phyloP scores from a whole-genome alignment of 2,329 filamentous ascomycete genomes.

The Exserohilum rostratum region DNA sequence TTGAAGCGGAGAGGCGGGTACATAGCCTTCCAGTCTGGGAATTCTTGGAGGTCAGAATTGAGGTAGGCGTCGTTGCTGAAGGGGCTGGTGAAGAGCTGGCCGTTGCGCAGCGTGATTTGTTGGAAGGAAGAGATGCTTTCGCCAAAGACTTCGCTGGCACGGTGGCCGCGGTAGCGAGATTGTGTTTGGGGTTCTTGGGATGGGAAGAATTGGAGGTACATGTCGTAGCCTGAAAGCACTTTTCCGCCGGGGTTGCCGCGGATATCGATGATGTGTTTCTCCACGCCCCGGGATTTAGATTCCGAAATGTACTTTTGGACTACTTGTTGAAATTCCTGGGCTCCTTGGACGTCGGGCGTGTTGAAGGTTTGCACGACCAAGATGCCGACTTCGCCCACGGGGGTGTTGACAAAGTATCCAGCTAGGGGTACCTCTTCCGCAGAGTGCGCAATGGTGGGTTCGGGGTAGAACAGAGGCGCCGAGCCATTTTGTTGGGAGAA shows the following conservation, averaged over 20 bases:
- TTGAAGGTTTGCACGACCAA: constrained; percentile 53
- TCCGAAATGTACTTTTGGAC: constrained; percentile 55
- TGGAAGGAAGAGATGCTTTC: constrained; percentile 26
- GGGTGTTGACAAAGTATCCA: constrained; percentile 55
- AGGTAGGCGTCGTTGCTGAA: constrained; percentile 46
- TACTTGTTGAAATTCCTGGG: constrained; percentile 46
- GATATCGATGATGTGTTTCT: constrained; percentile 68
- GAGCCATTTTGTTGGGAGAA: constrained; percentile 24
- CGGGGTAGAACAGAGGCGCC: constrained; percentile 44
- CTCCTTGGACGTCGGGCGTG: constrained; percentile 24
- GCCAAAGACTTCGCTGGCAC: constrained; percentile 39
- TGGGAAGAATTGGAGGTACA: constrained; percentile 63
- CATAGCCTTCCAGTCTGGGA: constrained; percentile 46
- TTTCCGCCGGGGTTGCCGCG: constrained; percentile 65
- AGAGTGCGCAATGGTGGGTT: constrained; percentile 44
- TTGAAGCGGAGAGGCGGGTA: constrained; percentile 43
- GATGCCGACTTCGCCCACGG: constrained; percentile 54
- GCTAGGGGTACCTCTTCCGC: constrained; percentile 44
- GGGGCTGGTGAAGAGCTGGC: constrained; percentile 36
- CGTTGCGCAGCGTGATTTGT: constrained; percentile 21
- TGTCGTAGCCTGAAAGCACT: constrained; percentile 49
- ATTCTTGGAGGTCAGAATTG: constrained; percentile 31
- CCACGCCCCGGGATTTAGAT: constrained; percentile 57
- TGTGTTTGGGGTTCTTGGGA: constrained; percentile 51
- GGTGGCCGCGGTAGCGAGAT: constrained; percentile 55